These are phyloP conservation scores for Apiotrichum veenhuisii DNA, from an alignment of 1,284 basidiomycete species.

Conservation along the genomic window DNA sequence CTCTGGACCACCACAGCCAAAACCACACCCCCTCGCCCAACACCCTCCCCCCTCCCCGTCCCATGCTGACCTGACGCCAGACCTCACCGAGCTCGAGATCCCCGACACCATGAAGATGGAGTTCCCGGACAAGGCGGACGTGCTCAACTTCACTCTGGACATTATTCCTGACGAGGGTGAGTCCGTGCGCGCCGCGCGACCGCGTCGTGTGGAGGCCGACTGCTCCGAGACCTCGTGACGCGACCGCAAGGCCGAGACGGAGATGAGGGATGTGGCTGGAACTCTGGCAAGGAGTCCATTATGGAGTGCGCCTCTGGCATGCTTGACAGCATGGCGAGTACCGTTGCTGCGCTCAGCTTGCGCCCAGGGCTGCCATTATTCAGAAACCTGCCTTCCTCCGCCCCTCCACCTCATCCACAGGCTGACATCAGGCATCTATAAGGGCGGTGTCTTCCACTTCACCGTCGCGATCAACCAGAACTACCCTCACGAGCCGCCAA, in stretches of 20 bases:
- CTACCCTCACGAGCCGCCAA: slow-evolving; percentile 98
- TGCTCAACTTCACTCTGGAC: slow-evolving; percentile 91
- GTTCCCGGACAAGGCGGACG: slow-evolving; percentile 85
- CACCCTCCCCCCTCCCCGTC: background rate
- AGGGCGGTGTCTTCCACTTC: slow-evolving; percentile 88
- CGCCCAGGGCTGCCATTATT: no score
- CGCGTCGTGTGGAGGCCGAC: no score
- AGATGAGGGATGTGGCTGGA: no score
- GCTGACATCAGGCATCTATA: slow-evolving; percentile 82
- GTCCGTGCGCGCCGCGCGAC: slow-evolving; percentile 17
- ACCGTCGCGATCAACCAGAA: slow-evolving; percentile 94
- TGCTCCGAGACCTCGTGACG: no score
- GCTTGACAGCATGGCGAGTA: no score
- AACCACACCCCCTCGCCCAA: no score
- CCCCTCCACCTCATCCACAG: background rate
- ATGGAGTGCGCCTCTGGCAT: no score
- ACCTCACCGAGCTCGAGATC: slow-evolving; percentile 93
- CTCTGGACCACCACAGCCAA: no score
- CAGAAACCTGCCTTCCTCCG: background rate
- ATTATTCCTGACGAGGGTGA: slow-evolving; percentile 95
- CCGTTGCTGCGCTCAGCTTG: no score
- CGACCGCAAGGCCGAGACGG: no score
- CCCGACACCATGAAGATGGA: slow-evolving; percentile 93
- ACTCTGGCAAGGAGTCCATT: no score
- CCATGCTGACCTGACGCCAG: slow-evolving; percentile 52